Percentiles rank a stretch among this genome's conserved stretches.
These are phyloP conservation scores for Dactylonectria estremocensis DNA, from an alignment of 2,329 filamentous ascomycete genomes.

Conservation along the genomic window DNA sequence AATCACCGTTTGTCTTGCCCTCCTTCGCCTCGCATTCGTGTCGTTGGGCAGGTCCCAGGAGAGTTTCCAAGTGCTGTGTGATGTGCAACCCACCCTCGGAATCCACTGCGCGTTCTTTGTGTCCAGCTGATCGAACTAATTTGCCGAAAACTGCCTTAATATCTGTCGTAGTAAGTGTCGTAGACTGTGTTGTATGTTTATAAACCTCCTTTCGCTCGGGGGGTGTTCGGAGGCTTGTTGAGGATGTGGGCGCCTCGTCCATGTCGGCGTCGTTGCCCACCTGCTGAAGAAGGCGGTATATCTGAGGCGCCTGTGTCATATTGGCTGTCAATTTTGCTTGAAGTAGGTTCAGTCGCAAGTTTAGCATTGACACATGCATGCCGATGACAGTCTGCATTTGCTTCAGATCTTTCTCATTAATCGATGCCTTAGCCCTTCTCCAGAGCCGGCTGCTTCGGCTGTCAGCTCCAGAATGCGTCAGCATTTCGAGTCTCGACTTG, in stretches of 20 bases:
- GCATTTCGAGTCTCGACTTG: neutral
- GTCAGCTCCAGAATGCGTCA: neutral
- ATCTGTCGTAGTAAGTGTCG: too few relatives aligned
- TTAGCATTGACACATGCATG: neutral
- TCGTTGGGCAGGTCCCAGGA: neutral
- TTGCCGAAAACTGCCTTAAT: too few relatives aligned
- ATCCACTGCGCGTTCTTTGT: neutral
- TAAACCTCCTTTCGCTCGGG: too few relatives aligned
- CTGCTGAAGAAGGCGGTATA: too few relatives aligned
- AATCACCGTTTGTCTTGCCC: too few relatives aligned
- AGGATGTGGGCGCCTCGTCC: too few relatives aligned
- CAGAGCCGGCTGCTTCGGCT: neutral
- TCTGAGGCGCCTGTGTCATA: too few relatives aligned
- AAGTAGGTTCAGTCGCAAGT: neutral
- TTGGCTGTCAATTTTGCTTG: too few relatives aligned
- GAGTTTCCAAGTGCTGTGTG: neutral
- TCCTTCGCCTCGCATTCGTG: neutral
- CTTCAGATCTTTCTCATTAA: neutral
- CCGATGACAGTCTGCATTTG: neutral
- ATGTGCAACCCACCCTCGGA: neutral
- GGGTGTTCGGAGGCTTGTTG: too few relatives aligned
- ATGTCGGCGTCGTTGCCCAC: too few relatives aligned
- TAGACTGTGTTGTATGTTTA: too few relatives aligned
- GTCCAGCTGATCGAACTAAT: too few relatives aligned
- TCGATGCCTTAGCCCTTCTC: neutral